phyloP scores from a whole-genome alignment of 108 stramenopile species.

The Licmophora abbreviata region DNA sequence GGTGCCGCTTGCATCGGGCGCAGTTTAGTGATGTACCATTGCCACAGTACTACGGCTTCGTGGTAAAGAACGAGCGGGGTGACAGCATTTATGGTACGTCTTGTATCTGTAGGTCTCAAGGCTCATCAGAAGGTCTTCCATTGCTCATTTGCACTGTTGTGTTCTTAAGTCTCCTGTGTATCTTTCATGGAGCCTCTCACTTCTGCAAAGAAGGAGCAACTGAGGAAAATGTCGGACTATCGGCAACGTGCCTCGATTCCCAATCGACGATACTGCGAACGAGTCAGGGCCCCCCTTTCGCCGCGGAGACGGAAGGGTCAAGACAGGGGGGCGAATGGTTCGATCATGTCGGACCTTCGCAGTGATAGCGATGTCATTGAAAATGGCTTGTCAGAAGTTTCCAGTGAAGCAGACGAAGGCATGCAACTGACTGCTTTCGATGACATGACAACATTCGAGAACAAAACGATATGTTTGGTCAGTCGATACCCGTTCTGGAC shows the following conservation, averaged over 20 bases:
- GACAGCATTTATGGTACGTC: slow-evolving; percentile 56
- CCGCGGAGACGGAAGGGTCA: slow-evolving; percentile 8
- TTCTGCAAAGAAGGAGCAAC: slow-evolving; percentile 33
- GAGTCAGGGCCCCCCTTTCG: too few relatives aligned
- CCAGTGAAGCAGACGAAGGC: not conserved
- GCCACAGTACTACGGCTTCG: slow-evolving; percentile 76
- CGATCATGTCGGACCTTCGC: not conserved
- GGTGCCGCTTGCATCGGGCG: slow-evolving; percentile 58
- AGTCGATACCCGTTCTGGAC: slow-evolving; percentile 82
- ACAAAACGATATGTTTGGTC: slow-evolving; percentile 80
- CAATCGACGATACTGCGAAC: slow-evolving; percentile 48
- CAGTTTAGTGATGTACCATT: slow-evolving; percentile 54
- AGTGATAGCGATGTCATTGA: not conserved
- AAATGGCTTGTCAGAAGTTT: not conserved
- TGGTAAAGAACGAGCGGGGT: slow-evolving; percentile 86
- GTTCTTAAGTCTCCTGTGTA: slow-evolving; percentile 75
- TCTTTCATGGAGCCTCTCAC: slow-evolving; percentile 82
- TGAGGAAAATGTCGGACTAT: slow-evolving; percentile 40
- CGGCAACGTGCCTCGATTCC: slow-evolving; percentile 53
- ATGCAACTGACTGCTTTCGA: slow-evolving; percentile 39
- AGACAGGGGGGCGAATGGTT: not conserved
- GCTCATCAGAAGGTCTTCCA: not conserved
- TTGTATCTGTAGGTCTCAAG: not conserved
- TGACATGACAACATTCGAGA: slow-evolving; percentile 74
- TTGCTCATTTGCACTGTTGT: too few relatives aligned